phyloP scores from a whole-genome alignment of 495 filamentous ascomycete species.

The Xylaria bambusicola region DNA sequence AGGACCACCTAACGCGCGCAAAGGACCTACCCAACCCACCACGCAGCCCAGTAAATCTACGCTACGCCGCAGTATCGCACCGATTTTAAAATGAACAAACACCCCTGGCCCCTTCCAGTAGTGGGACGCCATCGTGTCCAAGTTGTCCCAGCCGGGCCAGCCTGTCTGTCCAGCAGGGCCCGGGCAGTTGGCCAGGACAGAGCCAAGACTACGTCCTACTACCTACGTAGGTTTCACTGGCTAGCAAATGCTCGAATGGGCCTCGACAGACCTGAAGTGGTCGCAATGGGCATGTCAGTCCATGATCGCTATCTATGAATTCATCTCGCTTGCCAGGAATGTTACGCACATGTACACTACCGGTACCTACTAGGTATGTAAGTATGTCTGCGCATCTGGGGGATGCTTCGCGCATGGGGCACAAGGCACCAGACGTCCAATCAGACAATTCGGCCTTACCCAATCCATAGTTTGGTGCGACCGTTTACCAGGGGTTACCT shows the following conservation, averaged over 20 bases:
- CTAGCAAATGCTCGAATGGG: too few relatives aligned
- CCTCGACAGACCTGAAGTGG: background rate
- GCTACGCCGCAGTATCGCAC: slow-evolving; percentile 5
- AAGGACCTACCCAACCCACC: too few relatives aligned
- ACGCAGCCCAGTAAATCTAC: background rate
- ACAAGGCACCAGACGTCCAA: slow-evolving; percentile 2
- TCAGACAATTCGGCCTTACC: slow-evolving; percentile 8
- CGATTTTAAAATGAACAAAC: slow-evolving; percentile 21
- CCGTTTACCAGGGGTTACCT: slow-evolving; percentile 10
- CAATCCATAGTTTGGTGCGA: slow-evolving; percentile 2
- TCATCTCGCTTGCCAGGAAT: slow-evolving; percentile 10
- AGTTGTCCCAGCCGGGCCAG: too few relatives aligned
- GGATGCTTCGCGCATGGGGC: background rate
- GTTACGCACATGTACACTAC: background rate
- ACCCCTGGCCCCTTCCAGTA: slow-evolving; percentile 2
- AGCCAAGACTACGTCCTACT: too few relatives aligned
- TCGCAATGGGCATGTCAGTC: background rate
- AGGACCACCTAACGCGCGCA: too few relatives aligned
- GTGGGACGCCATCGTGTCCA: background rate
- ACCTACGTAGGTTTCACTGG: too few relatives aligned
- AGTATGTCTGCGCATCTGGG: too few relatives aligned
- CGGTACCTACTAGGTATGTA: too few relatives aligned
- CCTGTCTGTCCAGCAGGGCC: too few relatives aligned
- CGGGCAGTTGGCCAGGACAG: too few relatives aligned
- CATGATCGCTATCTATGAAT: background rate